phyloP scores from a whole-genome alignment of 306 rosid species.

The Rubus parviflorus region DNA sequence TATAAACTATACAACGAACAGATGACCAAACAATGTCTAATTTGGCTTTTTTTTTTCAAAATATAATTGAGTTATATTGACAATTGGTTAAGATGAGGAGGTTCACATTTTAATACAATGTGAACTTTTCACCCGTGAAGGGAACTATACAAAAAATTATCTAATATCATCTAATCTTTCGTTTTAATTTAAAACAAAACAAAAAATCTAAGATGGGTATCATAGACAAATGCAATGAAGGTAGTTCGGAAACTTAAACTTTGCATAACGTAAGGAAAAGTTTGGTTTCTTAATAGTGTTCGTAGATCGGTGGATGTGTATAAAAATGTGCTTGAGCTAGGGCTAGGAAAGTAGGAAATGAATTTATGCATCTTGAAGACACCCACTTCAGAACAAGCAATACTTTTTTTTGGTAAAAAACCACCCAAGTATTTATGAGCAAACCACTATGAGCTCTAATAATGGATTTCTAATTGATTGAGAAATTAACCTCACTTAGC shows the following conservation, averaged over 20 bases:
- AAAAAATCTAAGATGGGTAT: no score
- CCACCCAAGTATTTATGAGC: not conserved
- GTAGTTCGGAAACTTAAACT: not conserved
- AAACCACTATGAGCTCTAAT: not conserved
- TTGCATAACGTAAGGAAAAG: not conserved
- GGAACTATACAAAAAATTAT: no score
- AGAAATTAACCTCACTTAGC: no score
- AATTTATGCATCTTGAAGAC: not conserved
- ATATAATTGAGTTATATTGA: no score
- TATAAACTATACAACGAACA: no score
- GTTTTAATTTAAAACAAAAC: no score
- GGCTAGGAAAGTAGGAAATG: not conserved
- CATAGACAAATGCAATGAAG: not conserved
- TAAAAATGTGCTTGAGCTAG: not conserved
- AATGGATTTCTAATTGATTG: no score
- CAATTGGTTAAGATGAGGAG: no score
- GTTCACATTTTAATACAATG: no score
- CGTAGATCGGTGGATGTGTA: not conserved
- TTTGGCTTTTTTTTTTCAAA: no score
- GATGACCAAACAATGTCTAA: no score
- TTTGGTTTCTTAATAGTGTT: not conserved
- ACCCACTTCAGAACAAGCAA: not conserved
- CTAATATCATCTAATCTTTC: not conserved
- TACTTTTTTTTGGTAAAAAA: not conserved
- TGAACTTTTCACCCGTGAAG: no score